These are phyloP conservation scores for Blastocladiella britannica DNA, from an alignment of 192 early-diverging fungal genomes.

Conservation along the genomic window DNA sequence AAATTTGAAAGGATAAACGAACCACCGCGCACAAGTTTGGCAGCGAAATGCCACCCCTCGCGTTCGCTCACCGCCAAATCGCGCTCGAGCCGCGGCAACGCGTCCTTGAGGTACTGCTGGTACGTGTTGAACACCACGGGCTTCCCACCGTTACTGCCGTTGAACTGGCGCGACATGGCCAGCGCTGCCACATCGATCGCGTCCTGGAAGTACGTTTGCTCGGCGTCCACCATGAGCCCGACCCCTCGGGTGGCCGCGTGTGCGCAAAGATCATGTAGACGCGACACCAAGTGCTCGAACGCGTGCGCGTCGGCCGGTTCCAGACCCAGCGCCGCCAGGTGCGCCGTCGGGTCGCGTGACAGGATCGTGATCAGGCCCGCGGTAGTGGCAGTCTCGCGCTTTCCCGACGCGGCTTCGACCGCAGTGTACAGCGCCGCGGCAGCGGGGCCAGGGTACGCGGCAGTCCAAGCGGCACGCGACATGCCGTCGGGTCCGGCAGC, in stretches of 20 bases:
- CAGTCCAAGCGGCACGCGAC: not conserved
- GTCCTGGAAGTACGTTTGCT: constrained; percentile 81
- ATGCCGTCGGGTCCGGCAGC: constrained; percentile 7
- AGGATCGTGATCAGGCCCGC: constrained; percentile 8
- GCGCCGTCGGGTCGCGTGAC: too few relatives aligned
- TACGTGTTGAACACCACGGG: constrained; percentile 83
- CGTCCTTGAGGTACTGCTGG: constrained; percentile 79
- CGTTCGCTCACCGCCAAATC: constrained; percentile 46
- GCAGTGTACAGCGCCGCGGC: constrained; percentile 19
- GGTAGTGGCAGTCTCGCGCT: constrained; percentile 6
- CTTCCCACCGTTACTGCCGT: constrained; percentile 17
- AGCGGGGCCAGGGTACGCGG: constrained; percentile 7
- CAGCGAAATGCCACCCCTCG: constrained; percentile 53
- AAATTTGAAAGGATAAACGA: too few relatives aligned
- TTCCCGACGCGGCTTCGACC: constrained; percentile 23
- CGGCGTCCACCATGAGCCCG: constrained; percentile 75
- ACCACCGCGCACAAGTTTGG: constrained; percentile 75
- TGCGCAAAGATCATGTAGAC: constrained; percentile 42
- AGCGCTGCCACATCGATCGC: constrained; percentile 71
- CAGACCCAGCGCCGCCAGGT: not conserved
- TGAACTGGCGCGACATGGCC: constrained; percentile 46
- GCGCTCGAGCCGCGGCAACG: constrained; percentile 30
- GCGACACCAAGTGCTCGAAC: constrained; percentile 40
- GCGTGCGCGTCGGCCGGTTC: constrained; percentile 41
- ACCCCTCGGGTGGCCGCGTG: constrained; percentile 41